Percentiles rank a stretch among this genome's conserved stretches.
Evolutionary conservation across 148 eudicot genomes (phyloP).

Genomic region (Chenopodium berlandieri): DNA sequence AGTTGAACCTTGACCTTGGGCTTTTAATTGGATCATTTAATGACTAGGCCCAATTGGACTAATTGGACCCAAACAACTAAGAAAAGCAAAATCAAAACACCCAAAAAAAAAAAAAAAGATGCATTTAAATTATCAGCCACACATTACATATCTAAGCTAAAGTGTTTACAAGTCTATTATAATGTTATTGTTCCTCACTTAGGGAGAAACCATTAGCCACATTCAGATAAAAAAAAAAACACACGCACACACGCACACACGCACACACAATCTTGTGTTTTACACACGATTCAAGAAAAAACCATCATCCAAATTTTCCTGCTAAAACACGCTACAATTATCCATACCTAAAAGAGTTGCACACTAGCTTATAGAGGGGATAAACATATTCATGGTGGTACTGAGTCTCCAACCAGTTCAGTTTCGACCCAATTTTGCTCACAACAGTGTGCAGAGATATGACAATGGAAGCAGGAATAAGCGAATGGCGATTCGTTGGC

Average conservation of each 20-base stretch:
- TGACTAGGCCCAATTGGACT: too few species aligned
- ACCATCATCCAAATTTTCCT: not conserved
- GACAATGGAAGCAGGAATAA: not conserved
- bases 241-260: not conserved
- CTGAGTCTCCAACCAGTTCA: conserved; percentile 51
- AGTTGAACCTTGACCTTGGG: too few species aligned
- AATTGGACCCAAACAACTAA: too few species aligned
- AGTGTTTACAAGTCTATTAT: not conserved
- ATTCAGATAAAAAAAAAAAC: not conserved
- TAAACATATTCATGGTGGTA: conserved; percentile 46
- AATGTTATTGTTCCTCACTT: not conserved
- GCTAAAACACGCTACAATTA: not conserved
- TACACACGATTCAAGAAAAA: not conserved
- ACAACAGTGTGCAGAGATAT: not conserved
- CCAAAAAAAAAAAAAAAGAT: too few species aligned
- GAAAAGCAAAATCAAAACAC: not conserved
- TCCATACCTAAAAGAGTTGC: not conserved
- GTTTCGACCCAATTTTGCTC: conserved; percentile 21
- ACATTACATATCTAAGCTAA: not conserved
- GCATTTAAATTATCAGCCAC: not conserved
- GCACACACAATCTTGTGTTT: not conserved
- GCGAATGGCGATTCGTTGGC: not conserved
- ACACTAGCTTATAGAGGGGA: not conserved
- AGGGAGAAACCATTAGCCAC: not conserved
- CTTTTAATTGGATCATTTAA: too few species aligned